Evolutionary conservation across 177 flowering plant species (phyloP), one percentile per base, ranked within the genome.

Genomic region (Vitis hybrid): DNA sequence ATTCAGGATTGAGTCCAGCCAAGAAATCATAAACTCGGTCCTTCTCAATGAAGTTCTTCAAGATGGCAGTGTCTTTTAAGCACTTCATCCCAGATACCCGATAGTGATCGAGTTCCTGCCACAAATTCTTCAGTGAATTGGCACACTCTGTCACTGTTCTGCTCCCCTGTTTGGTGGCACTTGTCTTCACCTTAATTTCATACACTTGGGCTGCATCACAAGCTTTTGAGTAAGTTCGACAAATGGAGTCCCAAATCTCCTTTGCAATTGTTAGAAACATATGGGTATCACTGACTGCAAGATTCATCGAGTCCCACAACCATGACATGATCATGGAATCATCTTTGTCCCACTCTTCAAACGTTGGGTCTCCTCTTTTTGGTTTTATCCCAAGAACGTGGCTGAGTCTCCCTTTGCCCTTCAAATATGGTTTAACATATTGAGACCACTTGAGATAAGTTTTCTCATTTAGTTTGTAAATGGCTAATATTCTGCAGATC

Each of bases 61-160:
- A 31, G 5, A 5, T 31, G 4, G 39, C 1, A 31, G 39, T 5
- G 5, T 31, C 39, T 31, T 31, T 5, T 3, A 31, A 3, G 5
- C 39, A 31, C 5, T 31, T 31, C 5, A 31, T 31, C 5, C 5
- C 39, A 33, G 2, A 4, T 4, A 33, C 39, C 39, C 39, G 1
- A 18, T 59, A 59, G n/a, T 59, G 62, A 59, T 33, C 69, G 3
- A 66, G 15, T 52, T 66, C 69, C 11, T 56, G 13, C 70, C 49
- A 55, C n/a, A 56, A 53, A 51, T 33, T 33, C 6, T 56, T 55
- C 10, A 67, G 51, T 2, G 2, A 50, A 20, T 67, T 55, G 22
- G 70, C 61, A 67, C 33, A 56, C 13, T 67, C 50, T 3, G 51
- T 55, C 3, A 67, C 55, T 7, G 55, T 18, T 50, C 33, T 68